Evolutionary conservation across 129 eudicot species (phyloP), one percentile per base, ranked within the genome.

Genomic region (Lonicera japonica): DNA sequence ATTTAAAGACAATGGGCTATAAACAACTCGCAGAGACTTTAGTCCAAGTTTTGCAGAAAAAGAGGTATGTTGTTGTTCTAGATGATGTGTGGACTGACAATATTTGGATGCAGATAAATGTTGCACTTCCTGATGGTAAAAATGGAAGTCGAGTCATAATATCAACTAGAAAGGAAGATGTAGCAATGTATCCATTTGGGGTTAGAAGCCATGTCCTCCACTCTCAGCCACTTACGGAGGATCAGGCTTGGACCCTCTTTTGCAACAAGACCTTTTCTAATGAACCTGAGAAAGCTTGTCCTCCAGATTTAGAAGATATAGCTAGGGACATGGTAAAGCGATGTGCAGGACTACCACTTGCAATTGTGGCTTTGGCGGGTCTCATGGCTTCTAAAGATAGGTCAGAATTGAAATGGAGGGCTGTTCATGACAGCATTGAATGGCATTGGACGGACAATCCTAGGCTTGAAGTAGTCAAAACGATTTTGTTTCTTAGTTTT

Each of bases 81-180:
- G 73, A 69, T 59, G 66, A 69, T 36, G 40, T 69, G 25, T 69
- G 73, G 73, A 50, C 25, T 51, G 25, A 23, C n/a, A 5, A 69
- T 6, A 22, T 54, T 10, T 69, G 59, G 66, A 45, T 47, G 9
- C 19, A 34, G 0, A 11, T 69, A 1, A 58, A 17, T 9, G 8
- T 14, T 12, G 23, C 40, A 21, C 62, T 69, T 29, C 73, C 73
- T 3, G 59, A 51, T 59, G 38, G 58, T 9, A 20, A 19, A 14
- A 29, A 25, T 60, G 52, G 66, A n/a, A 59, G 74, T 51, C 74
- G 67, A 14, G 56, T 69, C 2, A 52, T 69, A 0, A 1, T 69
- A 6, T 59, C 74, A 6, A 69, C 74, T 20, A 13, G 60, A 11
- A 5, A 24, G 14, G 22, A 18, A 0, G 15, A 59, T 9, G 43